Conservation (phyloP, 805 yeast genomes). For the Yarrowia porcina region DNA sequence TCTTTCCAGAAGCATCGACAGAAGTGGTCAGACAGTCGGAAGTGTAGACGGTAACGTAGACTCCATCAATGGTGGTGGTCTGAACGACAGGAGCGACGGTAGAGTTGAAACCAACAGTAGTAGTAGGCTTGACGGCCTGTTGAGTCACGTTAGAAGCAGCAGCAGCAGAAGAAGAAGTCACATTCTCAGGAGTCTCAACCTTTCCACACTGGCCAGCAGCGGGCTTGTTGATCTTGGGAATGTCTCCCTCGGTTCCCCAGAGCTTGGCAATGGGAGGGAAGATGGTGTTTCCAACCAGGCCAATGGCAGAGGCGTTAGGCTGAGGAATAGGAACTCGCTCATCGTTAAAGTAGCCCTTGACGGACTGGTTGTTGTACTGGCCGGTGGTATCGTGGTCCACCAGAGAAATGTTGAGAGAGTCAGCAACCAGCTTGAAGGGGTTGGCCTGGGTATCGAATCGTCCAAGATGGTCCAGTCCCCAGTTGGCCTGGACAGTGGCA, state of each 20-base stretch:
- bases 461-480: constrained; percentile 50
- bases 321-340: background rate
- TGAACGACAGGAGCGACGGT: background rate
- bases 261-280: constrained; percentile 13
- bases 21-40: background rate
- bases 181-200: background rate
- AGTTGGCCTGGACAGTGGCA: constrained; percentile 51
- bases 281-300: constrained; percentile 5
- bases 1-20: background rate
- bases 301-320: background rate
- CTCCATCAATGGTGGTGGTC: constrained; percentile 3
- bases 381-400: background rate
- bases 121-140: background rate
- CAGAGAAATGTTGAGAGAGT: constrained; percentile 32
- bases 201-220: background rate
- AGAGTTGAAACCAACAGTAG: background rate
- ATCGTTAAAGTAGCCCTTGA: constrained; percentile 9
- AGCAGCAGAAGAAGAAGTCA: background rate
- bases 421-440: constrained; percentile 47
- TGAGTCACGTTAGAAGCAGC: background rate
- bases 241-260: background rate
- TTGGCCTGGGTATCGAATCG: constrained; percentile 52
- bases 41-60: constrained; percentile 1
- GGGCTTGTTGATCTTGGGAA: background rate
- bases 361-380: constrained; percentile 7